Conservation (phyloP, 1,139 yeast species). For the Lodderomyces parapsilosis region DNA sequence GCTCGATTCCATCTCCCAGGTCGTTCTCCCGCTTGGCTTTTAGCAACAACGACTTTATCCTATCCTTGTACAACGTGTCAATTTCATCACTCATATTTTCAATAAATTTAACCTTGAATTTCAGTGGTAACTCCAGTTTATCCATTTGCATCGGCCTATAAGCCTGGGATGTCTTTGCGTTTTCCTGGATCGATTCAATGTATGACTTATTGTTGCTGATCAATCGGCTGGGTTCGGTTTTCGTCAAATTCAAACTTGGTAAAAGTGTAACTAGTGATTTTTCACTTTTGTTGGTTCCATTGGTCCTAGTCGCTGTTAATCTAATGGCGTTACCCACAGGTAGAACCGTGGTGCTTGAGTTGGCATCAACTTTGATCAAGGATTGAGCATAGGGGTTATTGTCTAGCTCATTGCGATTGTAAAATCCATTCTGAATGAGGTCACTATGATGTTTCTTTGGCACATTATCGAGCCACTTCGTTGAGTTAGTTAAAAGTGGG, state of each 20-base stretch:
- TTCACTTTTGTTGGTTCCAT: background rate
- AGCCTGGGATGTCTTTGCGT: background rate
- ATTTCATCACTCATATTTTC: slow-evolving; percentile 17
- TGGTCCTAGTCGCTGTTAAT: slow-evolving; percentile 16
- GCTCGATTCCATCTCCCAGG: slow-evolving; percentile 10
- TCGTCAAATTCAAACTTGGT: slow-evolving; percentile 5
- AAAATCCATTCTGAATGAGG: slow-evolving; percentile 15
- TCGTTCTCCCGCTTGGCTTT: background rate
- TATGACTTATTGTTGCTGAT: slow-evolving; percentile 14
- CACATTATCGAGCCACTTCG: slow-evolving; percentile 19
- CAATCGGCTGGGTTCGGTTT: slow-evolving; percentile 12
- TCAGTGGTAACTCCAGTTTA: slow-evolving; percentile 10
- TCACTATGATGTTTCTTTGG: slow-evolving; percentile 19
- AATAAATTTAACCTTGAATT: slow-evolving; percentile 13
- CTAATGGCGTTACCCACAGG: slow-evolving; percentile 26
- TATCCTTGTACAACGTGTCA: slow-evolving; percentile 13
- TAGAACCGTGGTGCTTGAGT: slow-evolving; percentile 19
- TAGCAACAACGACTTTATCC: slow-evolving; percentile 11
- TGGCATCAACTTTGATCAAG: slow-evolving; percentile 20
- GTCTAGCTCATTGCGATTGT: slow-evolving; percentile 15
- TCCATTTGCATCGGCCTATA: slow-evolving; percentile 8
- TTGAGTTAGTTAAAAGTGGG: slow-evolving; percentile 26
- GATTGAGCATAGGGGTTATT: slow-evolving; percentile 26
- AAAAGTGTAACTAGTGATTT: slow-evolving; percentile 6
- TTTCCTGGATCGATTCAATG: slow-evolving; percentile 8